A percentile compares a stretch with the other conserved stretches of the same genome.
Evolutionary conservation across 1,284 basidiomycete genomes (phyloP).

Genomic region (Puccinia brachypodii): DNA sequence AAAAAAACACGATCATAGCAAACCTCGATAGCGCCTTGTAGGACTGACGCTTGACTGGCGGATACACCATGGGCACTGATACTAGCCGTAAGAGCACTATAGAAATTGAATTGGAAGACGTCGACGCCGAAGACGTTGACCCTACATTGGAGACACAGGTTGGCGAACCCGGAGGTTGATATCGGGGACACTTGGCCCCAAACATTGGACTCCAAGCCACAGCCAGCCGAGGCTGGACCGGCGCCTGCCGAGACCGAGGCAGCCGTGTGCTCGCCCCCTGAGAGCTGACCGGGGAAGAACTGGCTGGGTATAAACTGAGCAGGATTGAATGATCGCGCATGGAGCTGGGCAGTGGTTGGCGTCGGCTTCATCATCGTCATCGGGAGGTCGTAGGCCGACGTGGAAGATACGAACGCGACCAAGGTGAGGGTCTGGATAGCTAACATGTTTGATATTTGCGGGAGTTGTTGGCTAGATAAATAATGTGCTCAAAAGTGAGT

Average conservation of each 20-base stretch:
- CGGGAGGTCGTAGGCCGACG: neutral
- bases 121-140: constrained; percentile 30
- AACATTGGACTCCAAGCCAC: constrained; percentile 6
- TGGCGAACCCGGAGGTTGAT: constrained; percentile 21
- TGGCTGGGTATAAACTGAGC: neutral
- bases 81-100: constrained; percentile 16
- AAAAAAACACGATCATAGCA: neutral
- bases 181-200: constrained; percentile 9
- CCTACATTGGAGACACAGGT: constrained; percentile 31
- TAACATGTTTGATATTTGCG: neutral
- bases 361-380: neutral
- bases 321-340: neutral
- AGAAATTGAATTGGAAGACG: neutral
- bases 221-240: neutral
- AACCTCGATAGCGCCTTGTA: neutral
- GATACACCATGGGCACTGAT: constrained; percentile 18
- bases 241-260: neutral
- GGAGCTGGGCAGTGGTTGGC: neutral
- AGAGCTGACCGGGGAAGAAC: neutral
- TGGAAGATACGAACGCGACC: neutral
- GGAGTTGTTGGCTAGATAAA: too few species aligned
- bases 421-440: constrained; percentile 1
- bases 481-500: too few species aligned
- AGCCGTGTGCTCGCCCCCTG: neutral
- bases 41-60: neutral